Percentiles rank a stretch among this genome's conserved stretches.
Evolutionary conservation across 768 basidiomycete genomes (phyloP).

Genomic region (Roridomyces roridus): DNA sequence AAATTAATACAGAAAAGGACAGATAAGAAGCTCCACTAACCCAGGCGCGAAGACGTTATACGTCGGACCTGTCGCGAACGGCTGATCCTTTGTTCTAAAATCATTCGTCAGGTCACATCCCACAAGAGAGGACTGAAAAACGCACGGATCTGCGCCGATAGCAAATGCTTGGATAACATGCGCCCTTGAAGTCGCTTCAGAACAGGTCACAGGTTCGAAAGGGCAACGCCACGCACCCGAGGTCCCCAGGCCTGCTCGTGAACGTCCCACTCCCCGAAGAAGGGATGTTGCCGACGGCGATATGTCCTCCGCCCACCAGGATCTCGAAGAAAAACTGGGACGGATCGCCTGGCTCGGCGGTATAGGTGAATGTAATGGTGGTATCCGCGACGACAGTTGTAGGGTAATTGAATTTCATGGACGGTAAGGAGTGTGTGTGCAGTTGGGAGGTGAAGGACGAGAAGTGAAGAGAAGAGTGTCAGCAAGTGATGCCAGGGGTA

Average conservation of each 20-base stretch:
- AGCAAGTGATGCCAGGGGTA: too few species aligned
- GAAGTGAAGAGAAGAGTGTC: too few species aligned
- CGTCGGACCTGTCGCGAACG: slow-evolving; percentile 8
- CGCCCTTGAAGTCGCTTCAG: not conserved
- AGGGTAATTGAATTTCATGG: slow-evolving; percentile 12
- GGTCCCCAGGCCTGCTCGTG: slow-evolving; percentile 4
- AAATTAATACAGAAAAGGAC: too few species aligned
- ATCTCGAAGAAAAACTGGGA: slow-evolving; percentile 14
- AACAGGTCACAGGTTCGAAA: not conserved
- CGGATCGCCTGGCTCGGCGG: slow-evolving; percentile 14
- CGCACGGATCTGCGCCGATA: not conserved
- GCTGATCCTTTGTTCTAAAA: slow-evolving; percentile 7
- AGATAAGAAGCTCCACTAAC: not conserved
- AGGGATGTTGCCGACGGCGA: not conserved
- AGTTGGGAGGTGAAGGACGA: not conserved
- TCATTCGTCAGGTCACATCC: too few species aligned
- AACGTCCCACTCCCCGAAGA: slow-evolving; percentile 18
- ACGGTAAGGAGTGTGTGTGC: too few species aligned
- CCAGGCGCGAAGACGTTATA: slow-evolving; percentile 13
- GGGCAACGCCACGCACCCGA: slow-evolving; percentile 2
- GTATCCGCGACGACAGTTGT: not conserved
- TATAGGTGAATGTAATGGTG: slow-evolving; percentile 3
- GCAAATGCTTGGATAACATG: slow-evolving; percentile 10
- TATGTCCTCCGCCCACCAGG: not conserved
- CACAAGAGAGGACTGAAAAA: not conserved